These are phyloP conservation scores for Fusarium abutilonis DNA, from an alignment of 2,329 filamentous ascomycete species.

Conservation along the genomic window DNA sequence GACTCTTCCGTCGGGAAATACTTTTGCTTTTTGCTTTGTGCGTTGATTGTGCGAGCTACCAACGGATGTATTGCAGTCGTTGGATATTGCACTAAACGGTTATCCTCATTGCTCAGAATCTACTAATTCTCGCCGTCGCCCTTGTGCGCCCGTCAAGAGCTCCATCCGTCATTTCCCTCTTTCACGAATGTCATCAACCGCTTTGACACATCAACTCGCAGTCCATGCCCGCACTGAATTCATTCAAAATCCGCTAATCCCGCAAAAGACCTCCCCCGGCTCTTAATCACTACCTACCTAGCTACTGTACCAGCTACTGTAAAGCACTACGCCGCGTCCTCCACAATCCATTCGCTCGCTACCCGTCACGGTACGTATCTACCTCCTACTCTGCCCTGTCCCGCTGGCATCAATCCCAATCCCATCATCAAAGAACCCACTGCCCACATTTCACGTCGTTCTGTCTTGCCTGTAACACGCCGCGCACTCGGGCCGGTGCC, in stretches of 20 bases:
- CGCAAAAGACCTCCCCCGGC: slow-evolving; percentile 9
- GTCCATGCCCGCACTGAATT: slow-evolving; percentile 7
- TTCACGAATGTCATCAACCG: slow-evolving; percentile 23
- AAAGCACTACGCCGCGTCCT: slow-evolving; percentile 25
- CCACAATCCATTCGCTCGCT: slow-evolving; percentile 15
- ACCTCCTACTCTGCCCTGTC: slow-evolving; percentile 1
- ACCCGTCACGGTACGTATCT: slow-evolving; percentile 5
- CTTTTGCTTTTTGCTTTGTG: slow-evolving; percentile 21
- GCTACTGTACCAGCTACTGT: background rate
- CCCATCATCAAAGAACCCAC: slow-evolving; percentile 11
- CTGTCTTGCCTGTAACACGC: slow-evolving; percentile 24
- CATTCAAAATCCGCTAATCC: slow-evolving; percentile 29
- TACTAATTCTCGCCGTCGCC: slow-evolving; percentile 20
- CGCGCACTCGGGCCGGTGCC: slow-evolving; percentile 30
- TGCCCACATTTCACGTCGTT: slow-evolving; percentile 19
- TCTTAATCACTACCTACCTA: slow-evolving; percentile 21
- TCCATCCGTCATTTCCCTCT: slow-evolving; percentile 25
- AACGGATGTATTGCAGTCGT: background rate
- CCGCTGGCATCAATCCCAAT: slow-evolving; percentile 1
- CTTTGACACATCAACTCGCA: slow-evolving; percentile 11
- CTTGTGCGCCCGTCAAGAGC: slow-evolving; percentile 17
- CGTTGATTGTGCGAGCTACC: slow-evolving; percentile 13
- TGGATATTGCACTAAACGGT: background rate
- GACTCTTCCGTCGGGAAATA: slow-evolving; percentile 24
- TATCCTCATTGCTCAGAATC: slow-evolving; percentile 1